Evolutionary conservation across 208 protist species (phyloP).

Genomic region (Trypanosoma vivax): DNA sequence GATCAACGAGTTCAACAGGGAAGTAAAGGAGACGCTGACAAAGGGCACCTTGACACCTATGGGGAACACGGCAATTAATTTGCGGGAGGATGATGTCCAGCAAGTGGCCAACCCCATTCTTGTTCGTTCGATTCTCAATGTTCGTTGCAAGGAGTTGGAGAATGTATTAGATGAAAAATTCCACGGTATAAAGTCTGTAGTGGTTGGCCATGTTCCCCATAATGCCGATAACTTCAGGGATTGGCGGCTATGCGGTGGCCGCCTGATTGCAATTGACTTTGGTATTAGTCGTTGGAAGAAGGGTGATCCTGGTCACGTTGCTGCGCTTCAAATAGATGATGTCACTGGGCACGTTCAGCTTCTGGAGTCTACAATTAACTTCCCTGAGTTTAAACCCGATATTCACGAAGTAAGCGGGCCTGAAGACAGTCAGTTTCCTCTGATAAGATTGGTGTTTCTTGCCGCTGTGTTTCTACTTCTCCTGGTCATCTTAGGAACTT

Average conservation of each 20-base stretch:
- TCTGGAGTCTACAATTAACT: slow-evolving; percentile 49
- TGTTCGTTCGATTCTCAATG: slow-evolving; percentile 73
- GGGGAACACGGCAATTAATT: slow-evolving; percentile 44
- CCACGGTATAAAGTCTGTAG: slow-evolving; percentile 65
- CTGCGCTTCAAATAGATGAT: slow-evolving; percentile 80
- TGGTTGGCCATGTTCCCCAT: slow-evolving; percentile 87
- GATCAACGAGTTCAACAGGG: slow-evolving; percentile 72
- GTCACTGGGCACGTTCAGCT: slow-evolving; percentile 63
- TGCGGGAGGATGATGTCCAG: slow-evolving; percentile 54
- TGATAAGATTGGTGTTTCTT: slow-evolving; percentile 19
- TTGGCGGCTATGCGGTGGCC: slow-evolving; percentile 69
- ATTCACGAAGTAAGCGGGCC: neutral
- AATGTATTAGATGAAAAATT: slow-evolving; percentile 72
- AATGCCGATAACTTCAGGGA: slow-evolving; percentile 67
- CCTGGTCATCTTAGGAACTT: too few relatives aligned
- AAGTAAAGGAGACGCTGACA: slow-evolving; percentile 51
- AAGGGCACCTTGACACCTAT: slow-evolving; percentile 61
- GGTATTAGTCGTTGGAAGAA: slow-evolving; percentile 87
- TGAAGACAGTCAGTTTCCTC: slow-evolving; percentile 21
- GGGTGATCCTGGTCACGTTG: slow-evolving; percentile 77
- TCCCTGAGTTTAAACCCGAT: slow-evolving; percentile 14
- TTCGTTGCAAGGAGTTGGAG: slow-evolving; percentile 68
- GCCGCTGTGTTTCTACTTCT: slow-evolving; percentile 17
- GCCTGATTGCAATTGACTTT: slow-evolving; percentile 86
- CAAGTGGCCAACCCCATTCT: slow-evolving; percentile 82